phyloP scores from a whole-genome alignment of 2,329 filamentous ascomycete species.

The Exophiala aquamarina region DNA sequence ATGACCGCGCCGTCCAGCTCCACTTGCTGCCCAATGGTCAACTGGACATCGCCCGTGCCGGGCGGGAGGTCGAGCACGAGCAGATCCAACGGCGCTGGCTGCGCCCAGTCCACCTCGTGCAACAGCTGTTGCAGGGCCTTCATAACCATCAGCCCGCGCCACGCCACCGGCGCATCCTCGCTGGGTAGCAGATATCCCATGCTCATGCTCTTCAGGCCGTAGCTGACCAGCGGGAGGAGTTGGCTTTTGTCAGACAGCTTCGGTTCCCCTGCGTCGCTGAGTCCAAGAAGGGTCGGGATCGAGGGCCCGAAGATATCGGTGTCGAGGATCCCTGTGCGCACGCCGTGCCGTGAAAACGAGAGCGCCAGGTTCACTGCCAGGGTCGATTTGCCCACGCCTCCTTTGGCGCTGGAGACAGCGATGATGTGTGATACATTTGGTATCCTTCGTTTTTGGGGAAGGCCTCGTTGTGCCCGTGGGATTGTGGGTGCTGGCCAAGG shows the following conservation, averaged over 20 bases:
- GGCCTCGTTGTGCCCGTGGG: conserved; percentile 73
- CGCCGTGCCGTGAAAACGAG: conserved; percentile 77
- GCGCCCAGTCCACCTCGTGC: conserved; percentile 90
- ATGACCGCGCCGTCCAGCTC: conserved; percentile 81
- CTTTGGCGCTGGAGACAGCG: conserved; percentile 95
- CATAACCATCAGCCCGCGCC: conserved; percentile 96
- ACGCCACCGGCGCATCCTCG: conserved; percentile 80
- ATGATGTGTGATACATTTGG: conserved; percentile 86
- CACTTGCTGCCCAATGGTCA: conserved; percentile 95
- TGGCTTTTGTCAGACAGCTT: conserved; percentile 55
- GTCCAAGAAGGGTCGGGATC: conserved; percentile 83
- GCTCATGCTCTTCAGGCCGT: conserved; percentile 96
- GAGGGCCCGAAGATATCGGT: conserved; percentile 97
- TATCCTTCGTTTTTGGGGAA: conserved; percentile 79
- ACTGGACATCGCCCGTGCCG: conserved; percentile 90
- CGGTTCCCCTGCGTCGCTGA: conserved; percentile 48
- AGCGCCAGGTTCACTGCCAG: conserved; percentile 85
- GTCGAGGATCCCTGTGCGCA: conserved; percentile 84
- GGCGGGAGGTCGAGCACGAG: conserved; percentile 89
- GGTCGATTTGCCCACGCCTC: conserved; percentile 96
- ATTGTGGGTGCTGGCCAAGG: conserved; percentile 54
- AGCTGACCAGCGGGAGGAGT: conserved; percentile 84
- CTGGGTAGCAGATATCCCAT: conserved; percentile 84
- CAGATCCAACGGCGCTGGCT: conserved; percentile 62
- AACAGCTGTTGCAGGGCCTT: conserved; percentile 94